phyloP scores from a whole-genome alignment of 169 alveolate species.

The Cryptosporidium tyzzeri region DNA sequence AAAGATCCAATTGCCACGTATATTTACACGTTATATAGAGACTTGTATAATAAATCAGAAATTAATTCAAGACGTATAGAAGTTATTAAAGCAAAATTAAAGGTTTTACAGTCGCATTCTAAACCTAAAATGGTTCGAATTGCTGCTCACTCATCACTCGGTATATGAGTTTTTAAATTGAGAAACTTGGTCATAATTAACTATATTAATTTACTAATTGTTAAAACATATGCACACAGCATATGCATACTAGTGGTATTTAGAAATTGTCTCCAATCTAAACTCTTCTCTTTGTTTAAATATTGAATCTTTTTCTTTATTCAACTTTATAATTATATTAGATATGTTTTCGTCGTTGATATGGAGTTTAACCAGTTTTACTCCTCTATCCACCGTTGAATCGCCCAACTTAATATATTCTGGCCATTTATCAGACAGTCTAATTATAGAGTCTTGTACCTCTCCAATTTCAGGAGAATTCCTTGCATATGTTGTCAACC shows the following conservation, averaged over 20 bases:
- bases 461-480: conserved; percentile 23
- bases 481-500: conserved; percentile 57
- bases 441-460: conserved; percentile 37
- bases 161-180: conserved; percentile 5
- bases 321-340: conserved; percentile 14
- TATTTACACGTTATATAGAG: conserved; percentile 58
- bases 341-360: conserved; percentile 14
- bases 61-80: conserved; percentile 70
- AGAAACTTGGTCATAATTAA: background rate
- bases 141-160: conserved; percentile 61
- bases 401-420: conserved; percentile 46
- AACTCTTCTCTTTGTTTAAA: conserved; percentile 54
- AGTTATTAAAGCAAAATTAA: conserved; percentile 65
- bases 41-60: conserved; percentile 58
- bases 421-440: conserved; percentile 48
- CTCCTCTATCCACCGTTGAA: conserved; percentile 47
- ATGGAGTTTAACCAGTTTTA: conserved; percentile 41
- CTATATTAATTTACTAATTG: background rate
- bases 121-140: conserved; percentile 68
- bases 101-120: conserved; percentile 62
- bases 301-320: conserved; percentile 37
- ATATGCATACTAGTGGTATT: background rate
- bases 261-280: conserved; percentile 39
- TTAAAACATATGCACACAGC: background rate
- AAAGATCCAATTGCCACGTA: conserved; percentile 70